These are phyloP conservation scores for Eutypella sp. DNA, from an alignment of 2,329 filamentous ascomycete genomes.

Conservation along the genomic window DNA sequence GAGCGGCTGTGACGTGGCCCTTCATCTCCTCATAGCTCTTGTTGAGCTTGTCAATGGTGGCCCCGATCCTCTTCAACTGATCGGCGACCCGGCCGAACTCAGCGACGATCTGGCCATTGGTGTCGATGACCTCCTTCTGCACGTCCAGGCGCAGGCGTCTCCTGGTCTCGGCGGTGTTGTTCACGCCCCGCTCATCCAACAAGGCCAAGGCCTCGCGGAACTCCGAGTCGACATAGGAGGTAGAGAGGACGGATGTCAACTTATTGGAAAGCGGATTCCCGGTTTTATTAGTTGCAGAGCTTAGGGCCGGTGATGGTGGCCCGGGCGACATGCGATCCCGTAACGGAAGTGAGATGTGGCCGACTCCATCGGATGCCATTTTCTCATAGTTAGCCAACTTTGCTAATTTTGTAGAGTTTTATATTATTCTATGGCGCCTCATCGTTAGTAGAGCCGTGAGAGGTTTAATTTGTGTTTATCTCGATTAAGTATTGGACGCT, in stretches of 20 bases:
- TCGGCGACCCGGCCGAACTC: slow-evolving; percentile 89
- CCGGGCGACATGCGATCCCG: slow-evolving; percentile 25
- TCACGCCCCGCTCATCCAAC: slow-evolving; percentile 65
- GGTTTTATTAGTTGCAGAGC: slow-evolving; percentile 33
- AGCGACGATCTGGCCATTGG: slow-evolving; percentile 81
- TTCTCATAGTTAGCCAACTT: too few relatives aligned
- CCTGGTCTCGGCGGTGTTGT: slow-evolving; percentile 73
- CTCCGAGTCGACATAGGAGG: slow-evolving; percentile 87
- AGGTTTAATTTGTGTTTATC: too few relatives aligned
- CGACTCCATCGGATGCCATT: slow-evolving; percentile 26
- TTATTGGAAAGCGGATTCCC: slow-evolving; percentile 72
- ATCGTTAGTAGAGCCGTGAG: background rate
- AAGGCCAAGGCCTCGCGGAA: slow-evolving; percentile 80
- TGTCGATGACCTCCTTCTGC: slow-evolving; percentile 88
- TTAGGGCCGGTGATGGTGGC: slow-evolving; percentile 23
- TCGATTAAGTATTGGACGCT: too few relatives aligned
- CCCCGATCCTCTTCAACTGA: slow-evolving; percentile 83
- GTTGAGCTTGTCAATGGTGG: slow-evolving; percentile 73
- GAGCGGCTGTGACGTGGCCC: slow-evolving; percentile 68
- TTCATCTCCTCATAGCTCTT: slow-evolving; percentile 77
- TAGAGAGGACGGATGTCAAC: slow-evolving; percentile 79
- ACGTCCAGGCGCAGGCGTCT: slow-evolving; percentile 76
- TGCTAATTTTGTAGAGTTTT: too few relatives aligned
- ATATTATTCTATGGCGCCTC: slow-evolving; percentile 1
- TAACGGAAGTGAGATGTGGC: slow-evolving; percentile 19